phyloP scores from a whole-genome alignment of 2,329 filamentous ascomycete genomes.

The Curvularia verruculosa region DNA sequence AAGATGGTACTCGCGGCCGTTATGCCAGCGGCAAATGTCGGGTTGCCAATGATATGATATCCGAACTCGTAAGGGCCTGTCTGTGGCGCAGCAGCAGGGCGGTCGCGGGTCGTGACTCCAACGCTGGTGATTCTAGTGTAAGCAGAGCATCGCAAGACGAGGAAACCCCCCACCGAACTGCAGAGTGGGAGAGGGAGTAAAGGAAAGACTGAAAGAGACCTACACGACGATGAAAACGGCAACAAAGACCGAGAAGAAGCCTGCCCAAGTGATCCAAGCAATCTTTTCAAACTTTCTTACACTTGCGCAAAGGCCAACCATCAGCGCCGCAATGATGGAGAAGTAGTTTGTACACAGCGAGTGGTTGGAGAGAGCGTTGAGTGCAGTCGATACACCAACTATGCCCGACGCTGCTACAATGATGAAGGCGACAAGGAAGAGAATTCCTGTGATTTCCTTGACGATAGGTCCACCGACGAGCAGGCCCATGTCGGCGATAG shows the following conservation, averaged over 20 bases:
- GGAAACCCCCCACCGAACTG: not conserved
- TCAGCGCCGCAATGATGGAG: slow-evolving; percentile 61
- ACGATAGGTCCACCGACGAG: slow-evolving; percentile 60
- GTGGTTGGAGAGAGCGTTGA: slow-evolving; percentile 67
- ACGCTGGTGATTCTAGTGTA: slow-evolving; percentile 37
- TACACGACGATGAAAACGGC: slow-evolving; percentile 63
- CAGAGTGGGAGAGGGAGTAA: not conserved
- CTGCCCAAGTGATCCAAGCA: slow-evolving; percentile 67
- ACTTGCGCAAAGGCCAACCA: slow-evolving; percentile 59
- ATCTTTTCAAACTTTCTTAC: slow-evolving; percentile 67
- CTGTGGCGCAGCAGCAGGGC: slow-evolving; percentile 66
- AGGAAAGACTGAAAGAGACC: slow-evolving; percentile 16
- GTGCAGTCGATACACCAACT: slow-evolving; percentile 63
- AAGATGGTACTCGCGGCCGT: slow-evolving; percentile 64
- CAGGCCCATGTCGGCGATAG: slow-evolving; percentile 64
- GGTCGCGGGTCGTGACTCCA: slow-evolving; percentile 62
- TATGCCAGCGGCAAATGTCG: slow-evolving; percentile 65
- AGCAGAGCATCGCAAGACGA: not conserved
- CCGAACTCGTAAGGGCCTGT: slow-evolving; percentile 65
- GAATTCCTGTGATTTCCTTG: slow-evolving; percentile 58
- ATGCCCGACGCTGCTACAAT: slow-evolving; percentile 65
- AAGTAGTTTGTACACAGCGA: slow-evolving; percentile 66
- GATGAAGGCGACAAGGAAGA: slow-evolving; percentile 65
- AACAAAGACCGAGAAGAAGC: slow-evolving; percentile 63
- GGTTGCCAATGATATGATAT: slow-evolving; percentile 62